Conservation (phyloP, 1,139 yeast genomes). For the Lodderomyces beijingensis region DNA sequence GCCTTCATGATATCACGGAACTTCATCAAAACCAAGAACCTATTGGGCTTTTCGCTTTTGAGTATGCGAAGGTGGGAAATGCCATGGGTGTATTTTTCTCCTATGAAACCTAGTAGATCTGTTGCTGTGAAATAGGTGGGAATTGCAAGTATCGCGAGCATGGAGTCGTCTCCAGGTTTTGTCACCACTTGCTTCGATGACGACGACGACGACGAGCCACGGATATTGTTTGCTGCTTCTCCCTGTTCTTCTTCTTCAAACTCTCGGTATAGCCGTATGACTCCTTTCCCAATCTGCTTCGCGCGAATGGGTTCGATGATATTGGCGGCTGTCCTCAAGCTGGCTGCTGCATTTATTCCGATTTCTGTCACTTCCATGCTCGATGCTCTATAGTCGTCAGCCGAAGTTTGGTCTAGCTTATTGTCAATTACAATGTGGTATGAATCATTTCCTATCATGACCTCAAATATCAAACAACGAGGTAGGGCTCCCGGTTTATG, state of each 20-base stretch:
- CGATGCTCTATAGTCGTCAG: conserved; percentile 27
- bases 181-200: not conserved
- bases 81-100: conserved; percentile 50
- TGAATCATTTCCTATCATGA: conserved; percentile 43
- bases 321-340: conserved; percentile 10
- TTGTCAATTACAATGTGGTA: conserved; percentile 35
- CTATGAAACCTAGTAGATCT: conserved; percentile 77
- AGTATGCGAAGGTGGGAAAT: conserved; percentile 73
- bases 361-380: conserved; percentile 27
- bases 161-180: conserved; percentile 49
- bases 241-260: conserved; percentile 21
- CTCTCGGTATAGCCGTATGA: conserved; percentile 63
- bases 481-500: too few species aligned
- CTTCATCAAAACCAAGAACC: conserved; percentile 76
- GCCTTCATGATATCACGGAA: conserved; percentile 58
- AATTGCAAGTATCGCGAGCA: conserved; percentile 75
- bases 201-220: not conserved
- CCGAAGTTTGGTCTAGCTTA: conserved; percentile 6
- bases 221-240: conserved; percentile 1
- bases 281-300: conserved; percentile 65
- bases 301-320: conserved; percentile 50
- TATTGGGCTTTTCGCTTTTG: conserved; percentile 60
- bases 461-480: too few species aligned
- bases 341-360: conserved; percentile 16
- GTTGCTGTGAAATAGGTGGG: conserved; percentile 88